Evolutionary conservation across 2,329 filamentous ascomycete species (phyloP), one percentile per base, ranked within the genome.

Genomic region (Malbranchea cinnamomea): DNA sequence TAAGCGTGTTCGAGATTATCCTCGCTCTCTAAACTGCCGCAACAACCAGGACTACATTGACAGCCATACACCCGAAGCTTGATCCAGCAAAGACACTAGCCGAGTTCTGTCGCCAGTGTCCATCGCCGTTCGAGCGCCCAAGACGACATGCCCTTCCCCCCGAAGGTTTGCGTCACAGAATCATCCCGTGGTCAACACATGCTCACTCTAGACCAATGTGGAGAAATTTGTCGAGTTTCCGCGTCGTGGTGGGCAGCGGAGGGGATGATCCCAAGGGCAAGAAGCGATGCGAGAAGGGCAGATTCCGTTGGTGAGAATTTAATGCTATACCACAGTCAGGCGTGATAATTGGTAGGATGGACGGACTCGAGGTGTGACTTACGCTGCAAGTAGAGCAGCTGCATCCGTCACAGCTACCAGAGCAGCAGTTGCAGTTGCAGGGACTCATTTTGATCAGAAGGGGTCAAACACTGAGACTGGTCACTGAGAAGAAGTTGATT

Each of bases 401-500:
- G 52, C 54, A 58, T 31, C 44, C 46, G 40, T 47, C 49, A 52
- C 54, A 57, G 32, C 49, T 37, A 39, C 51, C 50, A 39, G 45
- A 40, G 52, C 53, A 57, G 50, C 49, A 50, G 50, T 48, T 53
- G 52, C 55, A 58, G 28, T 34, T 28, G 47, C 53, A 57, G 47
- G 54, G 53, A 50, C 44, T 44, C 54, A 57, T 58, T 31, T 39
- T 54, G 47, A 40, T 40, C 40, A 41, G 27, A 33, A 41, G 30
- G 30, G 32, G 33, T 34, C 27, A 34, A 23, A 34, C 30, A 26
- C 30, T 30, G 26, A 37, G 35, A 32, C 28, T n/a, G 24, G 34
- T 37, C 35, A 36, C 30, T 38, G 33, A 33, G 34, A 38, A 28
- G 21, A 31, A 30, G 31, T 37, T 36, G 23, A 30, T 32, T 31